Percentiles rank a stretch among this genome's conserved stretches.
These are phyloP conservation scores for Endocalyx cinctus DNA, from an alignment of 2,329 filamentous ascomycete species.

Conservation along the genomic window DNA sequence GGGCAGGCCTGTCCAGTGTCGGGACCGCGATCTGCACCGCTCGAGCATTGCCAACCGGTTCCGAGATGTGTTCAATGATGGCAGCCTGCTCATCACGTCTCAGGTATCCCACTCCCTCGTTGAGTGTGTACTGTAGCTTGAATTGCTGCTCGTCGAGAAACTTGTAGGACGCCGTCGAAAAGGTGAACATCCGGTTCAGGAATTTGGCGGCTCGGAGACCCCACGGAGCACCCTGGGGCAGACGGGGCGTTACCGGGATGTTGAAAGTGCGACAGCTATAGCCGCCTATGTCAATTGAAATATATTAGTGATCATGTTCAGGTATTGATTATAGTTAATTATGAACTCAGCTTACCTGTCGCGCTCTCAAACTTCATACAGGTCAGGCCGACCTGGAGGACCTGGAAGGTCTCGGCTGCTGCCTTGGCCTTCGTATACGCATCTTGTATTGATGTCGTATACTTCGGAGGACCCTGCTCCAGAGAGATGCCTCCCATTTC, in stretches of 20 bases:
- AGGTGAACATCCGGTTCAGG: slow-evolving; percentile 21
- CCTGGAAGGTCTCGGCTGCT: slow-evolving; percentile 25
- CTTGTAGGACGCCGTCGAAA: slow-evolving; percentile 23
- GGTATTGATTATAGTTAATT: too few relatives aligned
- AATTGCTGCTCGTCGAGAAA: slow-evolving; percentile 26
- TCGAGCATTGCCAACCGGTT: too few relatives aligned
- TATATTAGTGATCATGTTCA: too few relatives aligned
- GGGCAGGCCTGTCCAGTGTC: too few relatives aligned
- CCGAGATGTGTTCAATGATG: too few relatives aligned
- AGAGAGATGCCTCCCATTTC: slow-evolving; percentile 32
- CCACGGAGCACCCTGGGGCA: slow-evolving; percentile 10
- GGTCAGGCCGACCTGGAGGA: slow-evolving; percentile 33
- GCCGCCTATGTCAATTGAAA: too few relatives aligned
- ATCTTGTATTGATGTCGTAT: slow-evolving; percentile 9
- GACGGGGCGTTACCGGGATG: slow-evolving; percentile 26
- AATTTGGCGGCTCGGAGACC: too few relatives aligned
- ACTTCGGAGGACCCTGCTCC: slow-evolving; percentile 1
- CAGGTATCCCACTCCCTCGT: slow-evolving; percentile 28
- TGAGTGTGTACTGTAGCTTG: slow-evolving; percentile 19
- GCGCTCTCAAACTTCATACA: slow-evolving; percentile 19
- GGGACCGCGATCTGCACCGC: too few relatives aligned
- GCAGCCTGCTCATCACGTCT: slow-evolving; percentile 20
- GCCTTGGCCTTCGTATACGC: slow-evolving; percentile 24
- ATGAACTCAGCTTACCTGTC: slow-evolving; percentile 3
- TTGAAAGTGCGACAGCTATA: slow-evolving; percentile 26